A percentile compares a stretch with the other conserved stretches of the same genome.
Conservation (phyloP, 305 asterid species). For the Euphrasia arctica region DNA sequence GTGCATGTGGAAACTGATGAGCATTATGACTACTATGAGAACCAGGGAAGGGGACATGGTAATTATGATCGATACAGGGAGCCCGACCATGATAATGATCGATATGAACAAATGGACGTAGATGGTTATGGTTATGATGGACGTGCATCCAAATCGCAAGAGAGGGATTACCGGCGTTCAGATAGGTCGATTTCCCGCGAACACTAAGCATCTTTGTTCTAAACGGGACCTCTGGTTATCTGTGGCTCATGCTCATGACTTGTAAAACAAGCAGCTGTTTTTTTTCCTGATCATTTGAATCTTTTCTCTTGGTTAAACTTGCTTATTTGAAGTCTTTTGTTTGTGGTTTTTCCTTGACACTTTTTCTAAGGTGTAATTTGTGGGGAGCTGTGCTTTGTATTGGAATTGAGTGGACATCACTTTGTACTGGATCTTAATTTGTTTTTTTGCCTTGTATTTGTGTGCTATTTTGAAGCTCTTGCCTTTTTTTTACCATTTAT, state of each 20-base stretch:
- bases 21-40: constrained; percentile 53
- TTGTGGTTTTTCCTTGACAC: background rate
- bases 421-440: too few relatives aligned
- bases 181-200: constrained; percentile 64
- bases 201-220: background rate
- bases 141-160: constrained; percentile 54
- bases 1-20: constrained; percentile 18
- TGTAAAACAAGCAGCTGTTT: background rate
- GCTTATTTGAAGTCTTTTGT: background rate
- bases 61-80: constrained; percentile 67
- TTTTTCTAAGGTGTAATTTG: background rate
- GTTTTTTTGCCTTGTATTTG: background rate
- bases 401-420: background rate
- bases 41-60: constrained; percentile 42
- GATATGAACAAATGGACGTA: constrained; percentile 83
- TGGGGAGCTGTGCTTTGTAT: background rate
- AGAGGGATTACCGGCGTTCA: constrained; percentile 53
- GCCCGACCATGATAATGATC: constrained; percentile 53
- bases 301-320: background rate
- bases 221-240: background rate
- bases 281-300: background rate
- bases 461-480: background rate
- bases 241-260: background rate
- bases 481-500: too few relatives aligned
- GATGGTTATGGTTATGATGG: constrained; percentile 66